Percentiles rank a stretch among this genome's conserved stretches.
Conservation (phyloP, 1,284 basidiomycete genomes). For the Moesziomyces parantarcticus region DNA sequence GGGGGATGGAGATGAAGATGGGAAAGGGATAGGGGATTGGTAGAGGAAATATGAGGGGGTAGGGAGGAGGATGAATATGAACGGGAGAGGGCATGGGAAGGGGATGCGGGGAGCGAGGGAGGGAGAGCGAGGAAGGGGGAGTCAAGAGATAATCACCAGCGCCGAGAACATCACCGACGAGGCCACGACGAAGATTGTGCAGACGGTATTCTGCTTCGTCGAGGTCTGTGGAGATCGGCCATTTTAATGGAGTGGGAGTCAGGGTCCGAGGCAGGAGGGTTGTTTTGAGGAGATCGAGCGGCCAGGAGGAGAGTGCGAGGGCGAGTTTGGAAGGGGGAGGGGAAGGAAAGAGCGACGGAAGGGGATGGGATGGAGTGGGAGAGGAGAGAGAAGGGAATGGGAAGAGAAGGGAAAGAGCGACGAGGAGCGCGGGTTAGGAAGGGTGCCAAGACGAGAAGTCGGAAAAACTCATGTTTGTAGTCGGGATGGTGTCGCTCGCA, state of each 20-base stretch:
- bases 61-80: neutral
- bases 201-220: constrained; percentile 12
- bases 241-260: neutral
- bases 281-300: constrained; percentile 14
- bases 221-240: constrained; percentile 14
- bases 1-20: no score
- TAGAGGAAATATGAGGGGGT: neutral
- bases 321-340: neutral
- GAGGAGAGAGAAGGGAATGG: neutral
- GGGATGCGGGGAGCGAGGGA: neutral
- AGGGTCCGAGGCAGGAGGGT: neutral
- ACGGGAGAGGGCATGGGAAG: neutral
- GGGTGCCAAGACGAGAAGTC: constrained; percentile 2
- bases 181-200: constrained; percentile 33
- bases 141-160: constrained; percentile 51
- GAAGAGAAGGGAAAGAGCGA: neutral
- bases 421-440: constrained; percentile 11
- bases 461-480: neutral
- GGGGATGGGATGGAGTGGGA: neutral
- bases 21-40: no score
- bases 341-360: neutral
- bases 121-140: neutral
- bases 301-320: neutral
- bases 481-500: no score
- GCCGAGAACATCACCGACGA: constrained; percentile 43